A percentile compares a stretch with the other conserved stretches of the same genome.
Conservation (phyloP, 225 moss, liverwort and hornwort species). For the Antitrichia curtipendula region DNA sequence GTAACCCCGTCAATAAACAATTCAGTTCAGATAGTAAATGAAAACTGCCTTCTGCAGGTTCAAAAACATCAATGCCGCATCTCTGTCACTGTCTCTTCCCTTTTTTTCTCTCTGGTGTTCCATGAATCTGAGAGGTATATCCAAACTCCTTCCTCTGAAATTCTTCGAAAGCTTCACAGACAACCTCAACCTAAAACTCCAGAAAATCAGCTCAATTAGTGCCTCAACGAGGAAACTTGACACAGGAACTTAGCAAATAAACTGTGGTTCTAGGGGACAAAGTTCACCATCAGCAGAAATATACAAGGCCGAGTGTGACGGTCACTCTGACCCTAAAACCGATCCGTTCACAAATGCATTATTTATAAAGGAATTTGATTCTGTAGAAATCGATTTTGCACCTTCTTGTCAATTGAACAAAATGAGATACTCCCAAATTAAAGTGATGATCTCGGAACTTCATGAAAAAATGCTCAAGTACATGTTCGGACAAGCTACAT, state of each 20-base stretch:
- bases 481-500: not conserved
- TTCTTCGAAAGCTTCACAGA: slow-evolving; percentile 84
- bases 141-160: slow-evolving; percentile 79
- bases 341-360: not conserved
- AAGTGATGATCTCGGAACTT: not conserved
- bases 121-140: slow-evolving; percentile 66
- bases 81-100: not conserved
- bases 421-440: not conserved
- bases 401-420: not conserved
- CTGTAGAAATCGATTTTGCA: not conserved
- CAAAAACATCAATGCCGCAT: not conserved
- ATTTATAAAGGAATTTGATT: too few species aligned
- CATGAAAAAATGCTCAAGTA: not conserved
- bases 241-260: not conserved
- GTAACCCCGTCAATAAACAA: not conserved
- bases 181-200: slow-evolving; percentile 52
- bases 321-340: not conserved
- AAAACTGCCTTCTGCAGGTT: not conserved
- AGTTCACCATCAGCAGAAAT: not conserved
- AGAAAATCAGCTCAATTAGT: not conserved
- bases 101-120: slow-evolving; percentile 72
- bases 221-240: not conserved
- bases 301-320: not conserved
- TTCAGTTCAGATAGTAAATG: not conserved
- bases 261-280: not conserved